Conservation (phyloP, 768 basidiomycete genomes). For the Russula foetens region DNA sequence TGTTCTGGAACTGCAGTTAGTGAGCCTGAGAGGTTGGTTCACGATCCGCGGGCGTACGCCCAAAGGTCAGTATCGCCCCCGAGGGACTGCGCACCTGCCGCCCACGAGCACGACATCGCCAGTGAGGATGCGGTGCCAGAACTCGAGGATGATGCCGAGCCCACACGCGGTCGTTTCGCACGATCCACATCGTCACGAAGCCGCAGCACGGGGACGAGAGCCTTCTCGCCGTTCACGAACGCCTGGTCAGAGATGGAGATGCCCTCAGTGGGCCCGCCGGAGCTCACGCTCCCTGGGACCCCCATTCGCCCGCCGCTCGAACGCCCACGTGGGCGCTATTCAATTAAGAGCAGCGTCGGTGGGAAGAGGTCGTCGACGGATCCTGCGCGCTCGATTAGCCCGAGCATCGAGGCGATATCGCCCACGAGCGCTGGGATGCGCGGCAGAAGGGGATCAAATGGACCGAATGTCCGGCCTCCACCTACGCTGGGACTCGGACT, state of each 20-base stretch:
- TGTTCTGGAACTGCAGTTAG: slow-evolving; percentile 24
- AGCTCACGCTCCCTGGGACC: slow-evolving; percentile 7
- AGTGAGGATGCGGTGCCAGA: slow-evolving; percentile 14
- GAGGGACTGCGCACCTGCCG: slow-evolving; percentile 8
- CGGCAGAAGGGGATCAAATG: background rate
- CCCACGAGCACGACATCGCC: background rate
- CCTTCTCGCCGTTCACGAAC: slow-evolving; percentile 15
- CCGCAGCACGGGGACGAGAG: slow-evolving; percentile 9
- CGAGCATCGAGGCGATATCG: slow-evolving; percentile 38
- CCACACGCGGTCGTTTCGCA: background rate
- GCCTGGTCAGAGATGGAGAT: slow-evolving; percentile 14
- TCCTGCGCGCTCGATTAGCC: slow-evolving; percentile 40
- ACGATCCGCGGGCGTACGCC: slow-evolving; percentile 34
- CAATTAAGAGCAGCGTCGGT: slow-evolving; percentile 9
- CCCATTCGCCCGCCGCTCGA: slow-evolving; percentile 13
- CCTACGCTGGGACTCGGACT: background rate
- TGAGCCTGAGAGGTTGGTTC: slow-evolving; percentile 25
- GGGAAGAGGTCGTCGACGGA: slow-evolving; percentile 30
- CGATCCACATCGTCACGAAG: slow-evolving; percentile 13
- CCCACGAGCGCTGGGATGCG: slow-evolving; percentile 27
- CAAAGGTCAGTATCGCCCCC: slow-evolving; percentile 4
- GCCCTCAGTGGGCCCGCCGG: slow-evolving; percentile 6
- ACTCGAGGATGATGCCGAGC: slow-evolving; percentile 17
- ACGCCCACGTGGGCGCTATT: slow-evolving; percentile 8
- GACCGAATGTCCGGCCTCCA: background rate